Evolutionary conservation across 1,284 basidiomycete genomes (phyloP), one percentile per base, ranked within the genome.

Genomic region (Trichosporon asahii): DNA sequence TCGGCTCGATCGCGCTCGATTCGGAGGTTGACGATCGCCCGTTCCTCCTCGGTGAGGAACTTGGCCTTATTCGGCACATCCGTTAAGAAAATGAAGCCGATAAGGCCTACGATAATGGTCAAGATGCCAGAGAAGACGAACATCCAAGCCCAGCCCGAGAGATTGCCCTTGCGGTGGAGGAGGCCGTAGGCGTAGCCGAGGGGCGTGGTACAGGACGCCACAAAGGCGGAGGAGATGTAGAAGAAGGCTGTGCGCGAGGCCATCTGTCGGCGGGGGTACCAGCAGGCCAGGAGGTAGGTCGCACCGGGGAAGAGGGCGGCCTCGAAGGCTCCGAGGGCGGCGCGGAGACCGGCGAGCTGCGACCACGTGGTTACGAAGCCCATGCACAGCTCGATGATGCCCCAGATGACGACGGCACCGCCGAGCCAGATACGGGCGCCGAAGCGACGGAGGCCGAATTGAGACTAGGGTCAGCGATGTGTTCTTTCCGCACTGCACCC

Each of bases 31-130:
- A 85, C 75, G 70, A 85, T 78, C 40, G 76, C 74, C 35, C 77
- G 81, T 73, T 86, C 80, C 18, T 82, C 79, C 15, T 73, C 71
- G 6, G 75, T 80, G 33, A 86, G 77, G 81, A 86, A 85, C 31
- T 73, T 83, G 66, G 80, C 81, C 75, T 83, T 82, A 76, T 85
- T 84, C 23, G 85, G 85, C 80, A 85, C 85, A 75, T 85, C 85
- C 55, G 65, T 49, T 65, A 80, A 74, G 64, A 78, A 68, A 65
- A 80, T 63, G 63, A 66, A 75, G 18, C 78, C 79, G 18, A 66
- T 18, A n/a, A 83, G 15, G 11, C 79, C 82, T 49, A 84, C 74
- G 21, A 69, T 75, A 46, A 78, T 46, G 25, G 72, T 73, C 31
- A 72, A 6, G 27, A 44, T 29, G 11, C 68, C 68, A 3, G 25